Percentiles rank a stretch among this genome's conserved stretches.
Conservation (phyloP, 2,329 filamentous ascomycete species). For the Fusarium pininemorale region DNA sequence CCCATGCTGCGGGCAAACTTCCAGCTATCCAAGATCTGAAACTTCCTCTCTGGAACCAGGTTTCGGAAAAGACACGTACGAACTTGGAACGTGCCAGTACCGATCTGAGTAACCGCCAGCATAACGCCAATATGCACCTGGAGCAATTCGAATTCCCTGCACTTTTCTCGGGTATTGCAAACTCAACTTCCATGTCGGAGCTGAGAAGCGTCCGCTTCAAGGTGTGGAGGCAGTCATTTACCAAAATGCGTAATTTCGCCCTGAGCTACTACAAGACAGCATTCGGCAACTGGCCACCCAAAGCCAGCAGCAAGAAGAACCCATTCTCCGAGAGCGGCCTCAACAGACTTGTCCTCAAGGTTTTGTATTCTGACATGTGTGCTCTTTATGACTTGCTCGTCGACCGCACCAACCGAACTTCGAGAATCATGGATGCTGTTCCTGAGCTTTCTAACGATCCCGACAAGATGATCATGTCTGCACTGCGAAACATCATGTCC, state of each 20-base stretch:
- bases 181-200: slow-evolving; percentile 80
- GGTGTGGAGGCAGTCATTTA: slow-evolving; percentile 80
- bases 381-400: slow-evolving; percentile 89
- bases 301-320: slow-evolving; percentile 91
- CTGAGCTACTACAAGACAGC: slow-evolving; percentile 70
- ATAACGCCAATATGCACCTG: slow-evolving; percentile 76
- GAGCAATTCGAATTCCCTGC: slow-evolving; percentile 91
- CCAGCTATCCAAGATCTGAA: slow-evolving; percentile 74
- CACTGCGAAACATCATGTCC: slow-evolving; percentile 79
- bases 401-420: slow-evolving; percentile 80
- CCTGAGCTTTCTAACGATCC: slow-evolving; percentile 64
- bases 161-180: slow-evolving; percentile 87
- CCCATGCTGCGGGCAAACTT: slow-evolving; percentile 89
- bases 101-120: slow-evolving; percentile 78
- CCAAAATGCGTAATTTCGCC: slow-evolving; percentile 77
- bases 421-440: slow-evolving; percentile 76
- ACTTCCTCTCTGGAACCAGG: slow-evolving; percentile 73
- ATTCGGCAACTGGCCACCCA: slow-evolving; percentile 84
- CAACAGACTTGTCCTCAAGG: slow-evolving; percentile 82
- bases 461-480: slow-evolving; percentile 70
- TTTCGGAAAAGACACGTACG: slow-evolving; percentile 77
- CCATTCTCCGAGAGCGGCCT: slow-evolving; percentile 85
- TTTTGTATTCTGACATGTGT: slow-evolving; percentile 86
- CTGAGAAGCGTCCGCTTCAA: slow-evolving; percentile 84
- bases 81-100: slow-evolving; percentile 84